Base-by-base conservation (phyloP, 106 monocot genomes). In the Vanilla planifolia region DNA sequence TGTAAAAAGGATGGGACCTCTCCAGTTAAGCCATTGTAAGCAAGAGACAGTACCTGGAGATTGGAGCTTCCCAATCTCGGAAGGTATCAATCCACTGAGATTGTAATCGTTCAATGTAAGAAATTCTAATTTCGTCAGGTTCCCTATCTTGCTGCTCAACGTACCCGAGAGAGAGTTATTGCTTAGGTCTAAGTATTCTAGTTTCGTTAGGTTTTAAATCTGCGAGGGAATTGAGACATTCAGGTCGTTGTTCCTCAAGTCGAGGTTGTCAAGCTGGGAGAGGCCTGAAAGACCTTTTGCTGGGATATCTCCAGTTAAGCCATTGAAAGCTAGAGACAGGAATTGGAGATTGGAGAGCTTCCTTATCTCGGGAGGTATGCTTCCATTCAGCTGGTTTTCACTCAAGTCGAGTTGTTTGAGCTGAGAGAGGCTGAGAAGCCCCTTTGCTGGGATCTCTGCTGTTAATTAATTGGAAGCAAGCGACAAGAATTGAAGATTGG, bases 191-290 rank as follows among this genome's bases (percentile, higher is more conserved):
- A 70, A 48, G 36, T 70, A 5, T 36, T 21, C n/a, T n/a, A n/a
- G n/a, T n/a, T n/a, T n/a, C n/a, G n/a, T n/a, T n/a, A n/a, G n/a
- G n/a, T n/a, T n/a, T 7, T 32, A 70, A 61, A 26, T 50, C 29
- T 39, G 10, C 27, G 3, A 70, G 27, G 70, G 70, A 33, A 70
- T 61, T 19, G 70, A 41, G 8, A 47, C 70, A 61, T 70, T 70
- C 8, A 70, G 16, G 34, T 4, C 5, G 29, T 70, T 70, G 36
- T 21, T 61, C 40, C 61, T 70, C 61, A 70, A 23, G 60, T 70
- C 70, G 9, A 70, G 61, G 30, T 70, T 50, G 8, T 14, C 60
- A 21, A 70, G 46, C 39, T 9, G 16, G n/a, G 29, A 0, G 33
- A 48, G n/a, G 36, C 19, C 24, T 0, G 42, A 23, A 3, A 61